phyloP scores from a whole-genome alignment of 2,329 filamentous ascomycete species.

The Claviceps sp. region DNA sequence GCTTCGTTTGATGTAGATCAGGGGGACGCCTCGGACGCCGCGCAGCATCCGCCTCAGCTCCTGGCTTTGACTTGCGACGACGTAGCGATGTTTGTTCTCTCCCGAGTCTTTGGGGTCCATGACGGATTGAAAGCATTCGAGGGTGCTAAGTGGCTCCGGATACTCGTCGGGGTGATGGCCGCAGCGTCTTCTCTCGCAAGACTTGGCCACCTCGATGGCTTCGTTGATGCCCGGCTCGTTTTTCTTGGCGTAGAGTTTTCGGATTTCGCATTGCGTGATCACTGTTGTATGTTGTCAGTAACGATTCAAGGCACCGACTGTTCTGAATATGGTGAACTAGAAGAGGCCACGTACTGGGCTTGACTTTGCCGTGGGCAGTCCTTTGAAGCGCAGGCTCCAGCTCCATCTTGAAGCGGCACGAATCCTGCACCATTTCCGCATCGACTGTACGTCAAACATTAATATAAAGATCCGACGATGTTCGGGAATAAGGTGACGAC shows the following conservation, averaged over 20 bases:
- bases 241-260: constrained; percentile 57
- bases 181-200: constrained; percentile 62
- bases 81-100: constrained; percentile 66
- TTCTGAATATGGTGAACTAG: not conserved
- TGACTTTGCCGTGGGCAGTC: constrained; percentile 77
- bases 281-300: constrained; percentile 30
- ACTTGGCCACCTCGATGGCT: constrained; percentile 65
- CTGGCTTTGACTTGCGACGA: constrained; percentile 60
- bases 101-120: constrained; percentile 63
- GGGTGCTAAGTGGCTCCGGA: constrained; percentile 53
- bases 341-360: constrained; percentile 47
- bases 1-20: constrained; percentile 66
- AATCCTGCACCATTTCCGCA: constrained; percentile 70
- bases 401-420: constrained; percentile 79
- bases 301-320: not conserved
- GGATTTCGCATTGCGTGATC: constrained; percentile 72
- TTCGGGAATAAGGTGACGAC: constrained; percentile 9
- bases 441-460: constrained; percentile 43
- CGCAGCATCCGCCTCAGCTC: constrained; percentile 51
- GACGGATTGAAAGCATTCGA: constrained; percentile 60
- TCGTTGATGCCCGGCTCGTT: constrained; percentile 36
- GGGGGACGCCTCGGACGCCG: constrained; percentile 55
- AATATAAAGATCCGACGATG: not conserved
- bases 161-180: constrained; percentile 63
- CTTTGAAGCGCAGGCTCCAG: constrained; percentile 62